Conservation (phyloP, 225 moss, liverwort and hornwort species). For the Takakia lepidozioides region DNA sequence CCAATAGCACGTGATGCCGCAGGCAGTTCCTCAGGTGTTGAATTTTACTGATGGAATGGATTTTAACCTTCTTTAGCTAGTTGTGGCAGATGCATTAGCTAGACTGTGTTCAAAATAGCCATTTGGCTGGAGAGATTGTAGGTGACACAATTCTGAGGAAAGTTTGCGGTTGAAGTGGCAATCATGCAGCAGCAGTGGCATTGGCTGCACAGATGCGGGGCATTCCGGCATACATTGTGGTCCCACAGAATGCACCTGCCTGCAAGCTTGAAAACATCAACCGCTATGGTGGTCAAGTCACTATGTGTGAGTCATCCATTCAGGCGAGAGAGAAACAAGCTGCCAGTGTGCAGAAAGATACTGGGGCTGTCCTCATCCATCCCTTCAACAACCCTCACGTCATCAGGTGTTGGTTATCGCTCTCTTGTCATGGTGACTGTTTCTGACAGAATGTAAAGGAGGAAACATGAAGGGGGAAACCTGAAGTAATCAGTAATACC, state of each 20-base stretch:
- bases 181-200: constrained; percentile 85
- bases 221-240: constrained; percentile 57
- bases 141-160: too few species aligned
- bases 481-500: too few species aligned
- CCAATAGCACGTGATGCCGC: too few species aligned
- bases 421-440: too few species aligned
- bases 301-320: constrained; percentile 44
- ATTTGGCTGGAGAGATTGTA: too few species aligned
- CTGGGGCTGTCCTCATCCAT: constrained; percentile 53
- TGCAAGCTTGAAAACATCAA: constrained; percentile 68
- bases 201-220: constrained; percentile 67
- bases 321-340: constrained; percentile 48
- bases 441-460: too few species aligned
- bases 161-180: constrained; percentile 47
- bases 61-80: too few species aligned
- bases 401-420: constrained; percentile 52
- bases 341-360: constrained; percentile 34
- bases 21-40: too few species aligned
- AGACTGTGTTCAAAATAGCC: not conserved
- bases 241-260: constrained; percentile 50
- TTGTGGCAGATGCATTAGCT: too few species aligned
- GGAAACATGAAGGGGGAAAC: too few species aligned
- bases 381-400: constrained; percentile 64
- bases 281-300: constrained; percentile 51
- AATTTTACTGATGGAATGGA: too few species aligned